These are phyloP conservation scores for Blastobotrys indianensis DNA, from an alignment of 1,139 yeast species.

Conservation along the genomic window DNA sequence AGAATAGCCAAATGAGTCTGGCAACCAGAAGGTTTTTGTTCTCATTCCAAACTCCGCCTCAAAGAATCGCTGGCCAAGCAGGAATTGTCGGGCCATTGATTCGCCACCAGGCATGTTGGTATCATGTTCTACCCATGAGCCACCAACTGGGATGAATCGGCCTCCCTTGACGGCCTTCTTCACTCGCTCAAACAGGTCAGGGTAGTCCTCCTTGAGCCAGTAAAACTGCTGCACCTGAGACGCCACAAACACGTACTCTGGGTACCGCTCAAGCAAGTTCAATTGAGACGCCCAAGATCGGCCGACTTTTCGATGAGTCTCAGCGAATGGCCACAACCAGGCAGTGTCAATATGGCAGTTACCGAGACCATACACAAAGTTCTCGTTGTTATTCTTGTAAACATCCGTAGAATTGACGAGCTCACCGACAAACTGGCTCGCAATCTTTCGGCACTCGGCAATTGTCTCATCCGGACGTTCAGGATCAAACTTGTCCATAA, in stretches of 20 bases:
- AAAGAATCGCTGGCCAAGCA: constrained; percentile 84
- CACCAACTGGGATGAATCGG: constrained; percentile 86
- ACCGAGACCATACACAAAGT: constrained; percentile 71
- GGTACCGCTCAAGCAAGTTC: constrained; percentile 75
- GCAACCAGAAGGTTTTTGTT: constrained; percentile 82
- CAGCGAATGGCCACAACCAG: constrained; percentile 98
- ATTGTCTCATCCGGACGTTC: constrained; percentile 44
- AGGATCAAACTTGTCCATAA: constrained; percentile 75
- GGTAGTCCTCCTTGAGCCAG: constrained; percentile 84
- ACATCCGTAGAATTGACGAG: constrained; percentile 62
- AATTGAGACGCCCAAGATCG: constrained; percentile 95
- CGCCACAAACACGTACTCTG: constrained; percentile 90
- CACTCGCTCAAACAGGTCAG: constrained; percentile 61
- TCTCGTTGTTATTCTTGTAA: constrained; percentile 31
- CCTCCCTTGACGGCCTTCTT: constrained; percentile 63
- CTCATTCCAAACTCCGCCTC: constrained; percentile 70
- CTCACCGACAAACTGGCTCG: constrained; percentile 57
- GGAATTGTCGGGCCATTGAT: constrained; percentile 78
- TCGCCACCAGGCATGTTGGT: constrained; percentile 94
- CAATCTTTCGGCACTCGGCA: constrained; percentile 58
- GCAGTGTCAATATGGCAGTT: constrained; percentile 97
- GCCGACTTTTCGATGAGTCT: constrained; percentile 83
- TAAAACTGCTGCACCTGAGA: constrained; percentile 94
- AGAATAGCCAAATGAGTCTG: constrained; percentile 95
- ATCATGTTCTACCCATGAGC: constrained; percentile 97